phyloP scores from a whole-genome alignment of 768 basidiomycete species.

The Tremella fuciformis region DNA sequence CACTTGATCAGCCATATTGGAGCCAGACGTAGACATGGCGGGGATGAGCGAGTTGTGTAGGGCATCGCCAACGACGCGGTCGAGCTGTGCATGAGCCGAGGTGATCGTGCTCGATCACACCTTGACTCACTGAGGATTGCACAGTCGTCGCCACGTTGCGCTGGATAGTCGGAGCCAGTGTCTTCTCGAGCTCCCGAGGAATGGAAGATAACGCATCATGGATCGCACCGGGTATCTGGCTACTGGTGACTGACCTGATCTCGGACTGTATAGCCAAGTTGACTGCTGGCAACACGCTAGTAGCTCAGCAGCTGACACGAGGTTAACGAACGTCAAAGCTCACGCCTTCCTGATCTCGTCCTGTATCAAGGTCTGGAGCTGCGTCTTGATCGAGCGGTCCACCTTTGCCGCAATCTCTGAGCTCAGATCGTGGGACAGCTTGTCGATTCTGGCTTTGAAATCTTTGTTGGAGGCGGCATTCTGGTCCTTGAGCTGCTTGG shows the following conservation, averaged over 20 bases:
- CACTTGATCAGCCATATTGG: constrained; percentile 31
- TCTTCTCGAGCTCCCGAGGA: constrained; percentile 29
- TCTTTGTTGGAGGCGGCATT: constrained; percentile 21
- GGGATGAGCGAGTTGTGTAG: constrained; percentile 32
- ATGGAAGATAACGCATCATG: constrained; percentile 23
- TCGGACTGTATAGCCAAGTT: constrained; percentile 22
- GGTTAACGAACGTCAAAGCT: not conserved
- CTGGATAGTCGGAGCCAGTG: constrained; percentile 27
- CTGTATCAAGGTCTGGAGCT: constrained; percentile 13
- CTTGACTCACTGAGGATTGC: constrained; percentile 19
- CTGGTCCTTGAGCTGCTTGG: constrained; percentile 28
- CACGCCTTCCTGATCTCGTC: constrained; percentile 33
- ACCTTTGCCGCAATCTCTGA: constrained; percentile 23
- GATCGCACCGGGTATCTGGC: constrained; percentile 23
- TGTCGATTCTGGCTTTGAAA: constrained; percentile 27
- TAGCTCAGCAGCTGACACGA: not conserved
- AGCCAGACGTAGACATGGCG: constrained; percentile 18
- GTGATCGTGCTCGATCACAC: not conserved
- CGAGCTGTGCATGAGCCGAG: constrained; percentile 17
- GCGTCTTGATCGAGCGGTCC: constrained; percentile 27
- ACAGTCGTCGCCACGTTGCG: constrained; percentile 18
- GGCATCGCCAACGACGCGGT: constrained; percentile 27
- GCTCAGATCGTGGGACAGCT: constrained; percentile 21
- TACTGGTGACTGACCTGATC: constrained; percentile 17
- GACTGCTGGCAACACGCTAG: constrained; percentile 28